Conservation (phyloP, 768 basidiomycete species). For the Mycena amicta region DNA sequence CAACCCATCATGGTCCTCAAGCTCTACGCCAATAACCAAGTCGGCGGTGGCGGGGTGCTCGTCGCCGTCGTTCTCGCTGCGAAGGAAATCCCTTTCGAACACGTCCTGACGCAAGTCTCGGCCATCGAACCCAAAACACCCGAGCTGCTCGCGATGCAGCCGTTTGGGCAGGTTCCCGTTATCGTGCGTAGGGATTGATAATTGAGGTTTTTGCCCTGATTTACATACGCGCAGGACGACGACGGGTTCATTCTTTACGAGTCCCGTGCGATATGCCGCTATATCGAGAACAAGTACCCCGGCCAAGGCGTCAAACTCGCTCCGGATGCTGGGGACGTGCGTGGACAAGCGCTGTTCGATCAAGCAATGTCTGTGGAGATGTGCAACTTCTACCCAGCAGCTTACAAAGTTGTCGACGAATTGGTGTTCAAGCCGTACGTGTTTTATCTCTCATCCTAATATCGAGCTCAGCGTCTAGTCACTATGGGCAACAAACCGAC, state of each 20-base stretch:
- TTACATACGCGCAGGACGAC: conserved; percentile 41
- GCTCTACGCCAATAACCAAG: background rate
- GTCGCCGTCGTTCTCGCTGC: background rate
- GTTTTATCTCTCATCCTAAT: background rate
- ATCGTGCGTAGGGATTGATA: background rate
- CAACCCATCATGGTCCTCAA: background rate
- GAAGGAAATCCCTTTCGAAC: background rate
- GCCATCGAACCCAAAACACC: background rate
- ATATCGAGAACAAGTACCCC: conserved; percentile 57
- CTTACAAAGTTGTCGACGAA: conserved; percentile 1
- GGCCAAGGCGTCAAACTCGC: conserved; percentile 40
- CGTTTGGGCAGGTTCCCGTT: background rate
- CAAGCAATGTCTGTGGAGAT: conserved; percentile 54
- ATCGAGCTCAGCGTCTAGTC: no score
- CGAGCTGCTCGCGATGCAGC: background rate
- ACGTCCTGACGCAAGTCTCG: background rate
- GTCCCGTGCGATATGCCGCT: conserved; percentile 62
- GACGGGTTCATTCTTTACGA: conserved; percentile 66
- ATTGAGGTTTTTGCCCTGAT: background rate
- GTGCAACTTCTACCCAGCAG: conserved; percentile 40
- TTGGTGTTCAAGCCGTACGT: background rate
- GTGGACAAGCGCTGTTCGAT: conserved; percentile 45
- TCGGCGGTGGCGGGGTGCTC: background rate
- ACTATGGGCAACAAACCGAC: no score
- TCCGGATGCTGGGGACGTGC: conserved; percentile 46